Evolutionary conservation across 768 basidiomycete species (phyloP).

Genomic region (Dentipellis fragilis): DNA sequence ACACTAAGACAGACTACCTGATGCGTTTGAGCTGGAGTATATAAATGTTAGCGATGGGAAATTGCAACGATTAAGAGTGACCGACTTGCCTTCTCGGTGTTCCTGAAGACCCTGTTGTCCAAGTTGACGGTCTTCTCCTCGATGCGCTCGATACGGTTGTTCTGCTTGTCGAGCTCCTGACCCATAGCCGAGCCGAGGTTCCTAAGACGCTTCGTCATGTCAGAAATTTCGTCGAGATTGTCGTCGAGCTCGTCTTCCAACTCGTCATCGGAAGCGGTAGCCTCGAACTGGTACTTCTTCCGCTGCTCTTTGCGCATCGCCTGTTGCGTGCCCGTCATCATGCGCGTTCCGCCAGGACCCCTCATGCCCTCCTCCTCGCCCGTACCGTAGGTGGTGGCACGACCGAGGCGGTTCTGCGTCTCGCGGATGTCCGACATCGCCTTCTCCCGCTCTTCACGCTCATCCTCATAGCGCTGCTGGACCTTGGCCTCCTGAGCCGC

Average conservation of each 20-base stretch:
- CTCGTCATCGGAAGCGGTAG: slow-evolving; percentile 84
- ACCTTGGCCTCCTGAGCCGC: slow-evolving; percentile 79
- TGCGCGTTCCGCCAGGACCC: slow-evolving; percentile 29
- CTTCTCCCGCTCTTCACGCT: slow-evolving; percentile 74
- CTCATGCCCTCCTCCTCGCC: slow-evolving; percentile 34
- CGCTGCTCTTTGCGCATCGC: slow-evolving; percentile 56
- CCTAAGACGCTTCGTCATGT: slow-evolving; percentile 69
- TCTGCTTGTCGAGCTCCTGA: slow-evolving; percentile 83
- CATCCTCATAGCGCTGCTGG: slow-evolving; percentile 78
- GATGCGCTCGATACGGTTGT: slow-evolving; percentile 65
- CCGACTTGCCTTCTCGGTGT: slow-evolving; percentile 64
- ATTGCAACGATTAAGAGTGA: neutral
- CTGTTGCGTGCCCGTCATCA: slow-evolving; percentile 41
- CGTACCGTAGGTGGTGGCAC: slow-evolving; percentile 52
- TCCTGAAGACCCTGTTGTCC: slow-evolving; percentile 67
- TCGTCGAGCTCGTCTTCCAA: slow-evolving; percentile 89
- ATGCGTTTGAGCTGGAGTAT: slow-evolving; percentile 26
- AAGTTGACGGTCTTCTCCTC: slow-evolving; percentile 68
- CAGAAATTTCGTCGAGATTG: slow-evolving; percentile 81
- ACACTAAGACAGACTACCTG: slow-evolving; percentile 16
- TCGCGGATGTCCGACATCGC: slow-evolving; percentile 81
- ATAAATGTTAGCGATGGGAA: slow-evolving; percentile 2
- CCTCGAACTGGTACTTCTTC: slow-evolving; percentile 86
- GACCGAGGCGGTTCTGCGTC: slow-evolving; percentile 76
- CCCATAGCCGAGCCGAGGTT: slow-evolving; percentile 75